phyloP scores from a whole-genome alignment of 306 rosid genomes.

The Echinosophora koreensis region DNA sequence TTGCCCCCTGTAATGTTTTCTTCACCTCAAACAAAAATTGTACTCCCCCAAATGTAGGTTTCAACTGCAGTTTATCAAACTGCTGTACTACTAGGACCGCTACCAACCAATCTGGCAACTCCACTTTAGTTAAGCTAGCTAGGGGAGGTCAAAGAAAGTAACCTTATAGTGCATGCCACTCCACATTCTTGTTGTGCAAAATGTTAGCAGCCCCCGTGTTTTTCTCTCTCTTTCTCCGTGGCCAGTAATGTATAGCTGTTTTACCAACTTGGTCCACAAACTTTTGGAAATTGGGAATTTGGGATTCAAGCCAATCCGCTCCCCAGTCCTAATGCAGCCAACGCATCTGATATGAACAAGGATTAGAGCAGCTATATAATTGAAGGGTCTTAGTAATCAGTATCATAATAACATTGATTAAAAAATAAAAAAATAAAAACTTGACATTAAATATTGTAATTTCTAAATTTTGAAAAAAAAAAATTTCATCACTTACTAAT shows the following conservation, averaged over 20 bases:
- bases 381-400: no score
- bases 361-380: constrained; percentile 1
- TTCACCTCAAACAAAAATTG: background rate
- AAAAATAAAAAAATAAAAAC: no score
- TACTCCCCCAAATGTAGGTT: background rate
- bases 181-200: constrained; percentile 39
- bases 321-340: constrained; percentile 5
- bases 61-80: background rate
- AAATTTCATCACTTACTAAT: no score
- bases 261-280: constrained; percentile 50
- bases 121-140: background rate
- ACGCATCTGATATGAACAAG: constrained; percentile 25
- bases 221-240: no score
- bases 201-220: constrained; percentile 45
- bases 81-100: background rate
- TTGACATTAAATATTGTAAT: no score
- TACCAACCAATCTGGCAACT: constrained; percentile 26
- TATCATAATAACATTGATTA: no score
- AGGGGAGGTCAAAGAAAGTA: constrained; percentile 35
- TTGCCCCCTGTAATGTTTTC: background rate
- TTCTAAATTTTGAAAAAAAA: no score
- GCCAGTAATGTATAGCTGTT: background rate
- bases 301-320: constrained; percentile 10
- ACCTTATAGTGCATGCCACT: constrained; percentile 50
- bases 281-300: constrained; percentile 16